A percentile compares a stretch with the other conserved stretches of the same genome.
phyloP scores from a whole-genome alignment of 2,329 filamentous ascomycete genomes.

The Scopulariopsis brevicaulis region DNA sequence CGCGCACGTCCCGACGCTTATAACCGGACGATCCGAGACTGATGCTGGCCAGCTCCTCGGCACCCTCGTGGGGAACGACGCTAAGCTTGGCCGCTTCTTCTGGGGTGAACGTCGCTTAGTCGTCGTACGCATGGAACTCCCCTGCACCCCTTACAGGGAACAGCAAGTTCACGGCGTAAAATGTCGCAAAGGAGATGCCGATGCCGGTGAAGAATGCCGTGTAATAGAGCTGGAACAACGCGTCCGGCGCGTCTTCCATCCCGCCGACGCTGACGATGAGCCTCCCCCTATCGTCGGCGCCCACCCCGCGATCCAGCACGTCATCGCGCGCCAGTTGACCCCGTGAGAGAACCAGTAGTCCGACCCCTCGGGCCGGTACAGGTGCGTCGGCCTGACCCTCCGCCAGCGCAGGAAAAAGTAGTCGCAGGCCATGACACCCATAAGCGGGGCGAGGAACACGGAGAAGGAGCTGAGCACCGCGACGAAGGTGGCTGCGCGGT shows the following conservation, averaged over 20 bases:
- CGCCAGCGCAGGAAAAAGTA: conserved; percentile 19
- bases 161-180: conserved; percentile 17
- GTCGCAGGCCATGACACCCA: conserved; percentile 17
- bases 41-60: neutral
- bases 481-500: conserved; percentile 14
- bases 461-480: conserved; percentile 15
- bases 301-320: conserved; percentile 18
- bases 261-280: conserved; percentile 11
- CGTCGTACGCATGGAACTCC: conserved; percentile 28
- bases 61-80: conserved; percentile 14
- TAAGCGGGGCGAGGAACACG: conserved; percentile 16
- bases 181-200: conserved; percentile 7
- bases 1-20: conserved; percentile 25
- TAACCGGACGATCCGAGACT: neutral
- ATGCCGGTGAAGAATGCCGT: conserved; percentile 28
- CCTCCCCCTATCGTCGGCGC: conserved; percentile 16
- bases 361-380: conserved; percentile 22
- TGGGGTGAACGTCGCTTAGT: conserved; percentile 30
- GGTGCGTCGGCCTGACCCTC: conserved; percentile 22
- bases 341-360: conserved; percentile 23
- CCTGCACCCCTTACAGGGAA: conserved; percentile 27
- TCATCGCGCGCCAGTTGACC: conserved; percentile 21
- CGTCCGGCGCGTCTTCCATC: conserved; percentile 16
- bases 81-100: conserved; percentile 27
- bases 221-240: conserved; percentile 30